Percentiles rank a stretch among this genome's conserved stretches.
phyloP scores from a whole-genome alignment of 306 rosid species.

The Citrullus amarus region DNA sequence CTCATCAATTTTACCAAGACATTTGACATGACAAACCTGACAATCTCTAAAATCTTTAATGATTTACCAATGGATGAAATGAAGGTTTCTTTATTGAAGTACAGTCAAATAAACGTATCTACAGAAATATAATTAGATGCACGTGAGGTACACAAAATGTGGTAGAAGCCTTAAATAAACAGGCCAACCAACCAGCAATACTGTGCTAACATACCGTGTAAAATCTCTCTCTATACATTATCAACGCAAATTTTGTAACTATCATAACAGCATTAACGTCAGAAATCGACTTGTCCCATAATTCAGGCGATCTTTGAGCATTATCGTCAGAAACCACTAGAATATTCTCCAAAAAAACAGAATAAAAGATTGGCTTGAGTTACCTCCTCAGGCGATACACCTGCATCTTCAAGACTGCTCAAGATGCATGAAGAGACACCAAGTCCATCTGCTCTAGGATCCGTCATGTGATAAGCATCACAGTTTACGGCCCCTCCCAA shows the following conservation, averaged over 20 bases:
- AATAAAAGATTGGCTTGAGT: neutral
- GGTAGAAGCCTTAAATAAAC: neutral
- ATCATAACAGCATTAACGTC: neutral
- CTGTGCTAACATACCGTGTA: neutral
- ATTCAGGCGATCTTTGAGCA: neutral
- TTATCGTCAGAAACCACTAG: neutral
- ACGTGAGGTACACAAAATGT: neutral
- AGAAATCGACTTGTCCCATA: neutral
- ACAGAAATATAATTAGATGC: neutral
- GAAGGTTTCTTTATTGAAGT: neutral
- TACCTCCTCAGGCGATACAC: constrained; percentile 98
- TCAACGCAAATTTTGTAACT: neutral
- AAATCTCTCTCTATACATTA: neutral
- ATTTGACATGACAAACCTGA: neutral
- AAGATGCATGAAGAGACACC: constrained; percentile 93
- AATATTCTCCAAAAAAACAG: neutral
- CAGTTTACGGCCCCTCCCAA: constrained; percentile 97
- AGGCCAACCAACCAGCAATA: neutral
- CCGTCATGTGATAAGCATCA: constrained; percentile 98
- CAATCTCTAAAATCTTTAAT: neutral
- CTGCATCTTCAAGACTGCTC: constrained; percentile 94
- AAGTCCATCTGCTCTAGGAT: constrained; percentile 95
- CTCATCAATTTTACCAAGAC: neutral
- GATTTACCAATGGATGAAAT: neutral
- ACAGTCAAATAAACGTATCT: neutral